Conservation (phyloP, 805 yeast species). For the Ascoidea rubescens region DNA sequence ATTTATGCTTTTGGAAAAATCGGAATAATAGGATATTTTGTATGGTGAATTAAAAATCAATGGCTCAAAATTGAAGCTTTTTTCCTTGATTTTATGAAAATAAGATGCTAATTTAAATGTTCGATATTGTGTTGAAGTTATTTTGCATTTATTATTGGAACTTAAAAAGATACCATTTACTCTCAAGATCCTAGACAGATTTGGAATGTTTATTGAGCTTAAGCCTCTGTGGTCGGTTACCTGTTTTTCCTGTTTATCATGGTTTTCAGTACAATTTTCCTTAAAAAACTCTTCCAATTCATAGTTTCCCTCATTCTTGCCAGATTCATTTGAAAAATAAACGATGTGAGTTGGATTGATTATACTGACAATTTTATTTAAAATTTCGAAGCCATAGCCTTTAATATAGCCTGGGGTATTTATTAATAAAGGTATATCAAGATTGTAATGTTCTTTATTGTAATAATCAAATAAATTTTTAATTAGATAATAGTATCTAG, state of each 20-base stretch:
- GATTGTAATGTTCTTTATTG: constrained; percentile 11
- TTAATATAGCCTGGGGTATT: constrained; percentile 33
- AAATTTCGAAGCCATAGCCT: constrained; percentile 28
- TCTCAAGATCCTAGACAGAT: background rate
- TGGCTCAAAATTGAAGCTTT: constrained; percentile 7
- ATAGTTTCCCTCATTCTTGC: constrained; percentile 1
- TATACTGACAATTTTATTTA: constrained; percentile 17
- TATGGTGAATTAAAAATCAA: constrained; percentile 1
- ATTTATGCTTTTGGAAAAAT: background rate
- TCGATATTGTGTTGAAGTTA: constrained; percentile 6
- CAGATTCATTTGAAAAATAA: constrained; percentile 11
- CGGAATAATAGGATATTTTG: constrained; percentile 1
- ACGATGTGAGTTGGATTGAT: constrained; percentile 21
- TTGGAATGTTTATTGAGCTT: background rate
- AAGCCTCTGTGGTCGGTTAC: too few relatives aligned
- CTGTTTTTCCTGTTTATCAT: too few relatives aligned
- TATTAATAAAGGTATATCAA: constrained; percentile 9
- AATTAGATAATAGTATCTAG: constrained; percentile 18
- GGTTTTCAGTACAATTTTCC: too few relatives aligned
- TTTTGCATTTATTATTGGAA: constrained; percentile 1
- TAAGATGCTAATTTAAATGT: constrained; percentile 5
- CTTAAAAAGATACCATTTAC: constrained; percentile 1
- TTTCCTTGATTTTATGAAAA: constrained; percentile 12
- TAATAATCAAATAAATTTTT: constrained; percentile 11
- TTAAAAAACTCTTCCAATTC: background rate